Percentiles rank a stretch among this genome's conserved stretches.
phyloP scores from a whole-genome alignment of 768 basidiomycete species.

The Tricholoma saponaceum region DNA sequence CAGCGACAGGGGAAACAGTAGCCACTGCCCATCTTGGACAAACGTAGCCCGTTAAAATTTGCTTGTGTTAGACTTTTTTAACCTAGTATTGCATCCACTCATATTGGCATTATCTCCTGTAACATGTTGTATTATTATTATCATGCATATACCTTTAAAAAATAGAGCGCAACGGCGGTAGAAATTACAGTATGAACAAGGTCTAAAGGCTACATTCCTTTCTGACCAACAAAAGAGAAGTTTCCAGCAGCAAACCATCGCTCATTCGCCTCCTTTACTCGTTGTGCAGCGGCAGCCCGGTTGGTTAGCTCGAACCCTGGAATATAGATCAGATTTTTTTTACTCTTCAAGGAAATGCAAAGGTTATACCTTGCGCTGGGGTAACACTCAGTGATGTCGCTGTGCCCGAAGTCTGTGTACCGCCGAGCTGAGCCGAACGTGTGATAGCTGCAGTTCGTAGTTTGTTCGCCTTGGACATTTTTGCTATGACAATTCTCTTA shows the following conservation, averaged over 20 bases:
- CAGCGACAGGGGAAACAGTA: slow-evolving; percentile 48
- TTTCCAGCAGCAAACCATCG: slow-evolving; percentile 90
- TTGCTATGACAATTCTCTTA: slow-evolving; percentile 49
- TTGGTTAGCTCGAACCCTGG: slow-evolving; percentile 94
- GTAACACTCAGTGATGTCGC: slow-evolving; percentile 93
- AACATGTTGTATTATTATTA: slow-evolving; percentile 27
- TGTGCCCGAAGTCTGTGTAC: slow-evolving; percentile 67
- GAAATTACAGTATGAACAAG: neutral
- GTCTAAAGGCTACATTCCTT: slow-evolving; percentile 26
- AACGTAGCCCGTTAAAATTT: slow-evolving; percentile 15
- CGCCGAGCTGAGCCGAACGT: slow-evolving; percentile 56
- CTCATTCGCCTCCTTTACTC: slow-evolving; percentile 95
- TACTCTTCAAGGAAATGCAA: neutral
- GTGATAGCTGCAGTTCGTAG: slow-evolving; percentile 83
- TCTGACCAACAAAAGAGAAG: slow-evolving; percentile 72
- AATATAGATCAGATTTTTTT: slow-evolving; percentile 13
- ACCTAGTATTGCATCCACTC: slow-evolving; percentile 9
- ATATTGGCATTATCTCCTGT: slow-evolving; percentile 14
- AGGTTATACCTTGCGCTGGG: slow-evolving; percentile 79
- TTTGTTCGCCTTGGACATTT: slow-evolving; percentile 93
- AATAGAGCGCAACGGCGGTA: slow-evolving; percentile 1
- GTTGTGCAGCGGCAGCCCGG: slow-evolving; percentile 76
- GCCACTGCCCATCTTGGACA: slow-evolving; percentile 47
- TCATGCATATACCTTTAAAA: slow-evolving; percentile 19
- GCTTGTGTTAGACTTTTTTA: slow-evolving; percentile 4